Evolutionary conservation across 352 stramenopile genomes (phyloP), one percentile per base, ranked within the genome.

Genomic region (Globisporangium parvum): DNA sequence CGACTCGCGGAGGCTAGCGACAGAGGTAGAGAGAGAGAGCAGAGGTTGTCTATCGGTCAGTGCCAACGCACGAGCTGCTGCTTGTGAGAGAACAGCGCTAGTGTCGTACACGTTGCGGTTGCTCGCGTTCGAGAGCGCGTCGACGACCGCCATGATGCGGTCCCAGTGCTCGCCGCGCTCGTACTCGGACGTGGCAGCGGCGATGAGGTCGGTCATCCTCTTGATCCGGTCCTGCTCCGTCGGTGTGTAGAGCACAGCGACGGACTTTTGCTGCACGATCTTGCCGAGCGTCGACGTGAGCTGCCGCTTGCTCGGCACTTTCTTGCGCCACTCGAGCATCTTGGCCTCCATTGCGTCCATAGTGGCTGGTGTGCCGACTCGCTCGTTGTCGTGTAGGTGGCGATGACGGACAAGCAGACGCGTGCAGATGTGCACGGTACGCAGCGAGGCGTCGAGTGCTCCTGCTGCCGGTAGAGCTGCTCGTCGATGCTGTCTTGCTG

Each of bases 221-320:
- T 86, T 81, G 65, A 92, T 90, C 52, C 77, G 79, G 52, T 88
- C 75, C 50, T 88, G 73, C 55, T 87, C 75, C 48, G 61, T 83
- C 21, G 81, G 82, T 53, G 77, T 86, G 67, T 89, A 92, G 35
- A 88, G 63, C 52, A 87, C 77, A 3, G 75, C 69, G 35, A 90
- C 79, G 17, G 79, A 76, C 55, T 92, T 92, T 59, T 92, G 77
- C 73, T 92, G 82, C 59, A 92, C 77, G 42, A 91, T 68, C 51
- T 88, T 75, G 46, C 74, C 80, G 48, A 92, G 54, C 10, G 72
- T 73, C 8, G 73, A 73, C 37, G 79, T 76, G 31, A 92, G 59
- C 37, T 77, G 70, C 24, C 80, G 77, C 68, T 87, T 92, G 61
- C 64, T 82, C n/a, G 80, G 80, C 76, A 91, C 84, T 49, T 76